These are phyloP conservation scores for Asclepias syriaca DNA, from an alignment of 257 asterid species.

Conservation along the genomic window DNA sequence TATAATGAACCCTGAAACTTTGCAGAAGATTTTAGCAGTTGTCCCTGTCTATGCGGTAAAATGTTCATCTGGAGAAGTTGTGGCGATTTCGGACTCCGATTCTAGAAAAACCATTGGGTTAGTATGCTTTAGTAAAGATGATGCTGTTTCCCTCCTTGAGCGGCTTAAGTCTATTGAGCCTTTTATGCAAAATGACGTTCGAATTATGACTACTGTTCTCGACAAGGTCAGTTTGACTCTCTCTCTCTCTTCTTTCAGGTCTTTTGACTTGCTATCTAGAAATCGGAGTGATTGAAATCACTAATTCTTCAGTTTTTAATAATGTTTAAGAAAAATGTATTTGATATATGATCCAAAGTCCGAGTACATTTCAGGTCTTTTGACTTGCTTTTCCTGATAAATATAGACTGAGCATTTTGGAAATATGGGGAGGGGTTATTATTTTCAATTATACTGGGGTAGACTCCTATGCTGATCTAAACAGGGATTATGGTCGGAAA, in stretches of 20 bases:
- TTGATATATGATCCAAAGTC: neutral
- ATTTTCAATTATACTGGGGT: no score
- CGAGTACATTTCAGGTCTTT: neutral
- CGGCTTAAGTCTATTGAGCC: slow-evolving; percentile 73
- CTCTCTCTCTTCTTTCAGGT: no score
- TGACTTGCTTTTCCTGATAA: neutral
- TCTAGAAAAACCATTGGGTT: slow-evolving; percentile 61
- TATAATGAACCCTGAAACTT: slow-evolving; percentile 40
- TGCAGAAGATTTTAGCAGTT: slow-evolving; percentile 84
- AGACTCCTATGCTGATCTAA: neutral
- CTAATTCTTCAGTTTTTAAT: neutral
- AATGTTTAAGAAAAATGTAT: neutral
- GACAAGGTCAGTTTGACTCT: slow-evolving; percentile 48
- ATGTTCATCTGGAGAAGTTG: slow-evolving; percentile 65
- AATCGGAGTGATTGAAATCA: neutral
- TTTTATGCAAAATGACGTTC: slow-evolving; percentile 49
- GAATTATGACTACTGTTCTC: slow-evolving; percentile 76
- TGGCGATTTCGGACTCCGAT: slow-evolving; percentile 57
- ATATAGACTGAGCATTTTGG: neutral
- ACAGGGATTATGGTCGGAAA: neutral
- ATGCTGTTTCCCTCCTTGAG: slow-evolving; percentile 59
- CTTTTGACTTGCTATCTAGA: neutral
- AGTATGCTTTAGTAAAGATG: slow-evolving; percentile 74
- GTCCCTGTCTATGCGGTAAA: slow-evolving; percentile 83
- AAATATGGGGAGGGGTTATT: neutral